Evolutionary conservation across 2,329 filamentous ascomycete species (phyloP), one percentile per base, ranked within the genome.

Genomic region (Penicillium oxalicum): DNA sequence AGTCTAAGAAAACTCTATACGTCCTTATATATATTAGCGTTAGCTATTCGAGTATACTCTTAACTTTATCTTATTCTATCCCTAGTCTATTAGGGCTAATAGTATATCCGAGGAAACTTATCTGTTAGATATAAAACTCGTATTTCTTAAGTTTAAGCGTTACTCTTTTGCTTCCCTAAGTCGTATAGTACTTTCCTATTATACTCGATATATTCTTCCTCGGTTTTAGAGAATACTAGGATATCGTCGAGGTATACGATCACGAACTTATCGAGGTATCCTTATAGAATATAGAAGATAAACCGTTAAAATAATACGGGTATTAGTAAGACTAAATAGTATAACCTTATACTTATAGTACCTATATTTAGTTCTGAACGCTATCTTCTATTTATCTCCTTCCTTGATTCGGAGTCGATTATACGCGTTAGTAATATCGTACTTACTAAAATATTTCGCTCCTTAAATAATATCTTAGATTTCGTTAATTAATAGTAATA

Each of bases 371-470:
- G 13, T 39, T 18, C 37, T 39, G 25, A 39, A 39, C 25, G 11
- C 37, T 9, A 9, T 39, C 11, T 39, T 39, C 18, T 39, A 39
- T 39, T 26, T 18, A 34, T 50, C 7, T 2, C 40, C 37, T 45
- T 13, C 7, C 9, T 51, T 45, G 33, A 47, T 38, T 4, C 26
- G n/a, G n/a, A 51, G 36, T 9, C 8, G 8, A 18, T 51, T 32
- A 34, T 51, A 51, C 5, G n/a, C 26, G 9, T 47, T 47, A 26
- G 26, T 47, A 42, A 47, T 45, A 44, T 48, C 13, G n/a, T 43
- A 39, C 6, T 45, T 49, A 3, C 4, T 36, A 27, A 45, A 46
- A 4, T 46, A 49, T 8, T 43, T 42, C 2, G 9, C 39, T 27
- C 26, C 12, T n/a, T 33, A 24, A 13, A 49, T 37, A 6, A 27